These are phyloP conservation scores for Holtermannia corniformis DNA, from an alignment of 768 basidiomycete genomes.

Conservation along the genomic window DNA sequence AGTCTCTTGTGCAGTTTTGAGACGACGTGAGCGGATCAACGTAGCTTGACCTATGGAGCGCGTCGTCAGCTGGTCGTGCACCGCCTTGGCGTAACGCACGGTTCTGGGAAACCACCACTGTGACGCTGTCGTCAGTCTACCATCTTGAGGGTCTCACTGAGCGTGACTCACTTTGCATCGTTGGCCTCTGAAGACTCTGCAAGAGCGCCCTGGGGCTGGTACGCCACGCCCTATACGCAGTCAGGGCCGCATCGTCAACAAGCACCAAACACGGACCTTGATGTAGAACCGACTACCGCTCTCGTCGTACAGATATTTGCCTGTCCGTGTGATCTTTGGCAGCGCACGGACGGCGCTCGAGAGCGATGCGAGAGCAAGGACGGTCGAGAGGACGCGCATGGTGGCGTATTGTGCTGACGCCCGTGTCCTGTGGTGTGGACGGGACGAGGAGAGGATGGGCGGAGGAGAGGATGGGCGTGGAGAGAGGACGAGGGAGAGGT, in stretches of 20 bases:
- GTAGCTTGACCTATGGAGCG: conserved; percentile 49
- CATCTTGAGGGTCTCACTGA: neutral
- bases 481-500: neutral
- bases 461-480: neutral
- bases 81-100: conserved; percentile 30
- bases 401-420: too few species aligned
- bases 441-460: neutral
- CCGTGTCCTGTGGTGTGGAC: neutral
- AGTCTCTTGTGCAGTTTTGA: conserved; percentile 63
- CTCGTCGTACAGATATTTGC: conserved; percentile 70
- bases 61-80: neutral
- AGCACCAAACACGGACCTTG: conserved; percentile 49
- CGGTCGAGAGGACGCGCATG: conserved; percentile 44
- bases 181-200: conserved; percentile 28
- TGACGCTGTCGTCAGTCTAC: neutral
- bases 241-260: conserved; percentile 1
- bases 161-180: conserved; percentile 31
- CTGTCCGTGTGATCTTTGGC: conserved; percentile 57
- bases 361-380: conserved; percentile 26
- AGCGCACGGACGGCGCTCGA: conserved; percentile 46
- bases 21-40: conserved; percentile 66
- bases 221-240: conserved; percentile 29
- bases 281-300: conserved; percentile 75
- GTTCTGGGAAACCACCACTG: conserved; percentile 44
- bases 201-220: conserved; percentile 33